Conservation (phyloP, 1,139 yeast species). For the Candida neerlandica region DNA sequence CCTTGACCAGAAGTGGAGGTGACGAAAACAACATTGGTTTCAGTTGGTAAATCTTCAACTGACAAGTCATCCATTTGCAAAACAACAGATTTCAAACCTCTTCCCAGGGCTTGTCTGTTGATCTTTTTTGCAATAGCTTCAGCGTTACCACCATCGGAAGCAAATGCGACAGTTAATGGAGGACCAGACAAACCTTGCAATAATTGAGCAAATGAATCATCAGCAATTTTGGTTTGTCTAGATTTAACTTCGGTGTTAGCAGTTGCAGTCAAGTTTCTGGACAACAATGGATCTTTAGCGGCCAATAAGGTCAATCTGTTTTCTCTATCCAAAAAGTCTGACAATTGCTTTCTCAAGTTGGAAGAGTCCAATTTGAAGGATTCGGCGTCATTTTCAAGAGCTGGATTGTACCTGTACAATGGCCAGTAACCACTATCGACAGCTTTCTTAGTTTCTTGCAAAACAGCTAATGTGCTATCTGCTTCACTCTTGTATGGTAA, state of each 20-base stretch:
- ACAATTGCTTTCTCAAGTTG: slow-evolving; percentile 72
- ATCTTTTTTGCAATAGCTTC: slow-evolving; percentile 80
- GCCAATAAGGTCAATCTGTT: slow-evolving; percentile 81
- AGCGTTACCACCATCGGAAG: slow-evolving; percentile 96
- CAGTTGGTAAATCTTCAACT: slow-evolving; percentile 77
- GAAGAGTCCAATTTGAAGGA: slow-evolving; percentile 83
- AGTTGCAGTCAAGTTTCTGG: slow-evolving; percentile 68
- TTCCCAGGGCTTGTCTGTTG: slow-evolving; percentile 79
- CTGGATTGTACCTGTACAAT: slow-evolving; percentile 81
- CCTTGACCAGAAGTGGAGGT: slow-evolving; percentile 97
- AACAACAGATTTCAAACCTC: slow-evolving; percentile 81
- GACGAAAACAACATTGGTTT: slow-evolving; percentile 78
- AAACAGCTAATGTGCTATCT: slow-evolving; percentile 71
- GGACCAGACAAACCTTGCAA: slow-evolving; percentile 92
- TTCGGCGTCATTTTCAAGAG: slow-evolving; percentile 46
- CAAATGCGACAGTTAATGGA: slow-evolving; percentile 85
- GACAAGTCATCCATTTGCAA: slow-evolving; percentile 85
- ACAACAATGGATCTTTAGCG: slow-evolving; percentile 69
- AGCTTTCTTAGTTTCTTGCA: slow-evolving; percentile 86
- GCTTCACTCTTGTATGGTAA: slow-evolving; percentile 72
- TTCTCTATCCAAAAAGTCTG: slow-evolving; percentile 84
- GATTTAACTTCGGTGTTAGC: slow-evolving; percentile 60
- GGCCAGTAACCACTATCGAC: slow-evolving; percentile 98
- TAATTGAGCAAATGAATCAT: slow-evolving; percentile 73
- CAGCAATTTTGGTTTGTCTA: slow-evolving; percentile 69